Evolutionary conservation across 106 monocot species (phyloP), one percentile per base, ranked within the genome.

Genomic region (Phalaenopsis aphrodite): DNA sequence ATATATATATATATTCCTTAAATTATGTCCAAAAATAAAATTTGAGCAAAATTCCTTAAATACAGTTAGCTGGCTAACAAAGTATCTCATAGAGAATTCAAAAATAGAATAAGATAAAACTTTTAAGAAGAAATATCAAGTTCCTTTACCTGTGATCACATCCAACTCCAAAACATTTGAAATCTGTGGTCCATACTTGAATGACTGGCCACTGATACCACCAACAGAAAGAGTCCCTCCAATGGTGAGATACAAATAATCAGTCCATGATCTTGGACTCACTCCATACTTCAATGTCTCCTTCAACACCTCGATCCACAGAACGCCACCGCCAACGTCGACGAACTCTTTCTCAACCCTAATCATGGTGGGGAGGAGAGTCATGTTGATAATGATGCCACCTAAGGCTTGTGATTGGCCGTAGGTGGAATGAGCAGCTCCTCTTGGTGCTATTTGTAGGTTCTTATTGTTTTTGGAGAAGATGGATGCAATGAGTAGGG

Each of bases 201-300:
- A 91, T 10, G 88, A 74, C 73, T 91, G 90, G 9, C 90, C 90
- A 36, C 90, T 91, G 41, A 91, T 80, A 0, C 90, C 90, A 5
- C 77, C 91, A 78, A 78, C 67, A 1, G 88, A 91, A 14, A 91
- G 86, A 42, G 91, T 91, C 10, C 88, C 91, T 8, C 88, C 91
- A 12, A 91, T 84, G 3, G 86, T 79, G 5, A 91, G 82, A 49
- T 91, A 80, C 80, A 91, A 57, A 78, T 91, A 91, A 46, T 91
- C 91, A 18, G 86, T 88, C 88, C 91, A 91, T 0, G 88, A 87
- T 42, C 78, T 80, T 2, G 91, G 91, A 0, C 81, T 73, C 14
- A 86, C 72, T 3, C 90, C 88, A 68, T 83, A 43, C 67, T 81
- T 76, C 75, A 91, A 56, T 5, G 83, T 86, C 88, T 82, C 82